Base-by-base conservation (phyloP, 2,329 filamentous ascomycete species). In the Coniochaeta sp. region DNA sequence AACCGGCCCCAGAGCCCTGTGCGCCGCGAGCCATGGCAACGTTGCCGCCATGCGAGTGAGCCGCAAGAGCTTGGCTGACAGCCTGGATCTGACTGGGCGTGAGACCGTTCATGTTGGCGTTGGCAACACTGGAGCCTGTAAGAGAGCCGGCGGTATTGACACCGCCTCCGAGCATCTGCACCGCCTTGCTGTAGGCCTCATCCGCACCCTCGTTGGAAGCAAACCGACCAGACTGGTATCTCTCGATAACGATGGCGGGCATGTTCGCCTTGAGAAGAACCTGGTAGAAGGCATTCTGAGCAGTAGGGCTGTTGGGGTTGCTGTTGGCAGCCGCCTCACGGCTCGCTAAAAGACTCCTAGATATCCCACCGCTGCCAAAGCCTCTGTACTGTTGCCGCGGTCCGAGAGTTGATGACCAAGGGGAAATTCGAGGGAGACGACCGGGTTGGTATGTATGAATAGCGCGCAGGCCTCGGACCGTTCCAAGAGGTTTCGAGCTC, bases 241-340 rank as follows among this genome's bases (percentile, higher is more conserved):
- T 80, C 69, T 97, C 91, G 54, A 96, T 81, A 52, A 99, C 76
- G 56, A 99, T 95, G 49, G 91, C 86, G 16, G 92, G 89, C 87
- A 96, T 91, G 63, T 95, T 94, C 49, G 92, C 91, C 65, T 88
- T 87, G 51, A 96, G 77, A 13, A 99, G 81, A 45, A 91, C 86
- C 65, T 92, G 87, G 66, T 99, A 99, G 67, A 99, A 96, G 14
- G 89, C 86, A 66, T 92, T 94, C 67, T 99, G 94, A 18, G 91
- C 85, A 40, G 87, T 87, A 26, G 91, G 86, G 67, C 90, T 97
- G 54, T 77, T 81, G 1, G 94, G 90, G 62, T 96, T 95, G 68
- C 90, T 87, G 71, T 97, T 99, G 32, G 94, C 95, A 22, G 88
- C 87, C 66, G 91, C 87, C 71, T 99, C 94, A 60, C 91, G 80